Evolutionary conservation across 805 yeast species (phyloP).

Genomic region (Sporopachydermia lactativora): DNA sequence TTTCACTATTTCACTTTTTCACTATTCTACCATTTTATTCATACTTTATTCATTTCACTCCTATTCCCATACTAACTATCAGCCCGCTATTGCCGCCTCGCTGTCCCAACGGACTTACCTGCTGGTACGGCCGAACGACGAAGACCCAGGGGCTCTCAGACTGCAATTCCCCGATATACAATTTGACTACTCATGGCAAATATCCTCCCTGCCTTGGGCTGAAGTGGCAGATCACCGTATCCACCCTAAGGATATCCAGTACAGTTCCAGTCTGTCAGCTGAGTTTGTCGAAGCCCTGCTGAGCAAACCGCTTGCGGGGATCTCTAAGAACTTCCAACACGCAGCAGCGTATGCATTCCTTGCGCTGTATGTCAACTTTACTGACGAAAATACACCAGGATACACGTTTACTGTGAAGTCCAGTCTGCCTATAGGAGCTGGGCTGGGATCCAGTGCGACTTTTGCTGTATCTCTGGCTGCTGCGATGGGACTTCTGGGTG

Average conservation of each 20-base stretch:
- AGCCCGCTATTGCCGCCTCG: conserved; percentile 95
- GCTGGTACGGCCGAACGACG: conserved; percentile 36
- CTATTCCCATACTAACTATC: conserved; percentile 3
- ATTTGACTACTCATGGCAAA: conserved; percentile 50
- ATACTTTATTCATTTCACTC: too few species aligned
- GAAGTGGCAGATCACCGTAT: conserved; percentile 14
- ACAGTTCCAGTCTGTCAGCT: conserved; percentile 16
- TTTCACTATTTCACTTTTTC: too few species aligned
- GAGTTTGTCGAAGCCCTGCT: conserved; percentile 36
- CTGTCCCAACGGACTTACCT: conserved; percentile 75
- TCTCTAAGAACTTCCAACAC: conserved; percentile 46
- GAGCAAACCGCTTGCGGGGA: conserved; percentile 27
- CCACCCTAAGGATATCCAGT: conserved; percentile 8
- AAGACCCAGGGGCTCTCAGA: conserved; percentile 28
- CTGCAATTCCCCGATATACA: conserved; percentile 78
- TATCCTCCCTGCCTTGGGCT: conserved; percentile 48
- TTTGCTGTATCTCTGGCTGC: conserved; percentile 73
- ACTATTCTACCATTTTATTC: too few species aligned
- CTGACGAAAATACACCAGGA: conserved; percentile 33
- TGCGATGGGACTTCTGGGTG: conserved; percentile 52
- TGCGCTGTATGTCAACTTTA: conserved; percentile 54
- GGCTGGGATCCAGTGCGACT: conserved; percentile 89
- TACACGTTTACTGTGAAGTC: conserved; percentile 56
- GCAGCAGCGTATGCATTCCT: conserved; percentile 75
- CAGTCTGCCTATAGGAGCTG: conserved; percentile 91